Conservation (phyloP, 2,329 filamentous ascomycete species). For the Davidsoniella eucalypti region DNA sequence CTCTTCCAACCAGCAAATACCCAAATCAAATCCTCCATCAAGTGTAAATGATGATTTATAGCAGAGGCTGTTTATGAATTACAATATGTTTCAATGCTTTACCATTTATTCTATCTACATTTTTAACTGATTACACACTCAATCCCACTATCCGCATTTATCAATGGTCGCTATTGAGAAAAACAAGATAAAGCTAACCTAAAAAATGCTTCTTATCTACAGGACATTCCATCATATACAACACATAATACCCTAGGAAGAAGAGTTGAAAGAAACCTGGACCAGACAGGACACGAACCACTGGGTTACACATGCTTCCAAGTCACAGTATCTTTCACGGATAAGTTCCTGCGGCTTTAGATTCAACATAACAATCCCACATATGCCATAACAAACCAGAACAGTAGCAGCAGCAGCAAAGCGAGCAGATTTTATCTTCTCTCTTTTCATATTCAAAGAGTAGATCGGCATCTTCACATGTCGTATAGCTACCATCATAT, state of each 20-base stretch:
- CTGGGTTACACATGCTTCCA: neutral
- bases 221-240: no score
- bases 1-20: slow-evolving; percentile 9
- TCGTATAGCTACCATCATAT: slow-evolving; percentile 3
- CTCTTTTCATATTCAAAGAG: slow-evolving; percentile 1
- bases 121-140: slow-evolving; percentile 11
- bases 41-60: slow-evolving; percentile 24
- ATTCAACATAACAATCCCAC: neutral
- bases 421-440: neutral
- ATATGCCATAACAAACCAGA: neutral
- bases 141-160: neutral
- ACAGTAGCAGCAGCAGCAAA: neutral
- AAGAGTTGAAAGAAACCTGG: slow-evolving; percentile 1
- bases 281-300: slow-evolving; percentile 10
- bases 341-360: slow-evolving; percentile 1
- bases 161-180: no score
- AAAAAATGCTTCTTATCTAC: no score
- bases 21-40: neutral
- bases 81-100: slow-evolving; percentile 12
- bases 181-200: no score
- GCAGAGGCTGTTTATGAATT: slow-evolving; percentile 34
- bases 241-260: no score
- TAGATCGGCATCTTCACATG: neutral
- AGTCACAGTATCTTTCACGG: neutral
- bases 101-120: slow-evolving; percentile 14